Evolutionary conservation across 1,139 yeast genomes (phyloP).

Genomic region (Scheffersomyces cryptocercus): DNA sequence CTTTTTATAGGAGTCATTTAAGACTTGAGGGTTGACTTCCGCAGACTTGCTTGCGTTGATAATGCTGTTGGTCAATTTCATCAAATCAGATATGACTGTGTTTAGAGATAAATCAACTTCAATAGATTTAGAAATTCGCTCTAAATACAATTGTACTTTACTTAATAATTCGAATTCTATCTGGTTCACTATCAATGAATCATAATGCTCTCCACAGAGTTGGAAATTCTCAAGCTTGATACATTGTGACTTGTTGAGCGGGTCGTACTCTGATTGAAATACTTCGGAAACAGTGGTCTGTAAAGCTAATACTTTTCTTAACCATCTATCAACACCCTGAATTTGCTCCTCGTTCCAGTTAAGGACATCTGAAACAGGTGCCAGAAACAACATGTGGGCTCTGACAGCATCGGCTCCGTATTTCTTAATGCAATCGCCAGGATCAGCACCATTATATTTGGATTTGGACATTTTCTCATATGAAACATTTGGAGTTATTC

Average conservation of each 20-base stretch:
- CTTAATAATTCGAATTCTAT: slow-evolving; percentile 61
- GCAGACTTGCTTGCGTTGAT: slow-evolving; percentile 33
- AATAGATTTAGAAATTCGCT: slow-evolving; percentile 58
- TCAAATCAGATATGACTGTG: slow-evolving; percentile 84
- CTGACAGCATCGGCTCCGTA: slow-evolving; percentile 96
- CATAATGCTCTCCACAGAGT: slow-evolving; percentile 20
- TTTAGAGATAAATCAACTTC: slow-evolving; percentile 65
- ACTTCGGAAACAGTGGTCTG: slow-evolving; percentile 4
- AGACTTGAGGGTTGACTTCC: slow-evolving; percentile 27
- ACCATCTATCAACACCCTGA: slow-evolving; percentile 86
- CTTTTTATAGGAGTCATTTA: slow-evolving; percentile 47
- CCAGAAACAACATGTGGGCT: slow-evolving; percentile 92
- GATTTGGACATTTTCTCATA: slow-evolving; percentile 97
- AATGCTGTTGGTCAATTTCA: slow-evolving; percentile 74
- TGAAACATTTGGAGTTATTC: slow-evolving; percentile 52
- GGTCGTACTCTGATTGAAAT: neutral
- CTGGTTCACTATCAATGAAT: slow-evolving; percentile 28
- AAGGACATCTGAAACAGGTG: slow-evolving; percentile 79
- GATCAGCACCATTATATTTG: slow-evolving; percentile 92
- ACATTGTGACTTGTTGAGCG: neutral
- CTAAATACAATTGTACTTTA: slow-evolving; percentile 50
- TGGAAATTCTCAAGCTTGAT: slow-evolving; percentile 14
- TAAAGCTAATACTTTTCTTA: slow-evolving; percentile 58
- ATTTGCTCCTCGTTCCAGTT: slow-evolving; percentile 92
- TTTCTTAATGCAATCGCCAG: slow-evolving; percentile 67